Evolutionary conservation across 495 filamentous ascomycete genomes (phyloP), one percentile per base, ranked within the genome.

Genomic region (Penicillium macrosclerotiorum): DNA sequence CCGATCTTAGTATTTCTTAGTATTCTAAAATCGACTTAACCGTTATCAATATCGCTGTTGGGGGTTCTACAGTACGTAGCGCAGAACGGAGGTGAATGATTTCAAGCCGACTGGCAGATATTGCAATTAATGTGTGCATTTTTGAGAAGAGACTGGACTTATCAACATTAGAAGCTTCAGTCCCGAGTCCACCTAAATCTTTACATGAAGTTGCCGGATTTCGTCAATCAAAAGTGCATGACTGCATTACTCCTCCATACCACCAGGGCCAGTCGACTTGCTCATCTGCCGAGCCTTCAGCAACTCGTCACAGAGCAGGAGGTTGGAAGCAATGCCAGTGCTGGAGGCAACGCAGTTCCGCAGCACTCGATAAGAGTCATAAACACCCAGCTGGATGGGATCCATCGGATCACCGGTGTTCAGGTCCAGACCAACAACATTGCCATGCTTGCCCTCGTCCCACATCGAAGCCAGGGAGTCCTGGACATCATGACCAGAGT

Each of bases 201-300:
- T 60, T 64, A 62, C 55, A 64, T 59, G 52, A 54, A 38, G 41
- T 37, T 24, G 25, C 48, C 48, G 38, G 29, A 50, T 19, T 47
- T 59, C 49, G 35, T 64, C 51, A 54, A 43, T 53, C 43, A 54
- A 36, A 42, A 45, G 53, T 43, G 47, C 54, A 61, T 71, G 67
- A 73, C 58, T 43, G 47, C 54, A 61, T 71, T 68, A 73, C 58
- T 74, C 68, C 30, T 75, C 72, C 69, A 65, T 68, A 44, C 62
- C 68, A 38, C 61, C 70, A 47, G 72, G 72, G 40, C 67, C 71
- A 40, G 68, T 55, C 36, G 57, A 50, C 56, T 58, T 69, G 48
- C 71, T 85, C 92, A 97, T 97, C 71, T 97, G 94, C 62, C 93
- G 77, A 40, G 93, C 93, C 77, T 99, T 99, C 45, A 99, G 73